These are phyloP conservation scores for Thermothielavioides terrestris DNA, from an alignment of 495 filamentous ascomycete genomes.

Conservation along the genomic window DNA sequence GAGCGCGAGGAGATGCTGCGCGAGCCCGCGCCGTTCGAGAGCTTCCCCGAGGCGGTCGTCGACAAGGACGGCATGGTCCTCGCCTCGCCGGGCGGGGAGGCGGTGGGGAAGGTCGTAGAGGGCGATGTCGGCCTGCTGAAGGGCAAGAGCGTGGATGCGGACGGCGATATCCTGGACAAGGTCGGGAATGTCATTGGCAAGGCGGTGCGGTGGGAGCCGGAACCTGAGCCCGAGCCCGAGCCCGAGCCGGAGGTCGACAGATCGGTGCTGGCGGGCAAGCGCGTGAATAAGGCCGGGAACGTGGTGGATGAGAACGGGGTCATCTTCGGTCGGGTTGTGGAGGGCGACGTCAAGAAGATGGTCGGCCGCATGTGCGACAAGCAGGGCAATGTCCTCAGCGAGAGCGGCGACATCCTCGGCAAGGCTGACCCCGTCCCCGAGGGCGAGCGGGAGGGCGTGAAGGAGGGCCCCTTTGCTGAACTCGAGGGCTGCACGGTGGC, in stretches of 20 bases:
- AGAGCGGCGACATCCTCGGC: constrained; percentile 71
- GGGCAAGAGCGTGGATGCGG: constrained; percentile 69
- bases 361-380: constrained; percentile 76
- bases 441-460: constrained; percentile 53
- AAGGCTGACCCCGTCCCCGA: constrained; percentile 71
- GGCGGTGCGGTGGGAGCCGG: constrained; percentile 67
- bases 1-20: constrained; percentile 56
- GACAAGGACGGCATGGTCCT: constrained; percentile 62
- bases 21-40: constrained; percentile 65
- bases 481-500: constrained; percentile 62
- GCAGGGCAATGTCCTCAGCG: constrained; percentile 72
- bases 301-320: constrained; percentile 67
- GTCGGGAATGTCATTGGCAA: constrained; percentile 72
- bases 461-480: constrained; percentile 73
- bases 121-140: constrained; percentile 66
- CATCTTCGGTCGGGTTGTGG: constrained; percentile 66
- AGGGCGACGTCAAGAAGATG: constrained; percentile 61
- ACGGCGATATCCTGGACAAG: constrained; percentile 76
- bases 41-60: constrained; percentile 60
- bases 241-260: constrained; percentile 47
- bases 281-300: constrained; percentile 79
- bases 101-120: constrained; percentile 65
- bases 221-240: constrained; percentile 49
- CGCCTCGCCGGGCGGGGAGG: constrained; percentile 48
- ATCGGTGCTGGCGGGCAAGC: constrained; percentile 67